Percentiles rank a stretch among this genome's conserved stretches.
Conservation (phyloP, 345 rosid genomes). For the Noccaea caerulescens region DNA sequence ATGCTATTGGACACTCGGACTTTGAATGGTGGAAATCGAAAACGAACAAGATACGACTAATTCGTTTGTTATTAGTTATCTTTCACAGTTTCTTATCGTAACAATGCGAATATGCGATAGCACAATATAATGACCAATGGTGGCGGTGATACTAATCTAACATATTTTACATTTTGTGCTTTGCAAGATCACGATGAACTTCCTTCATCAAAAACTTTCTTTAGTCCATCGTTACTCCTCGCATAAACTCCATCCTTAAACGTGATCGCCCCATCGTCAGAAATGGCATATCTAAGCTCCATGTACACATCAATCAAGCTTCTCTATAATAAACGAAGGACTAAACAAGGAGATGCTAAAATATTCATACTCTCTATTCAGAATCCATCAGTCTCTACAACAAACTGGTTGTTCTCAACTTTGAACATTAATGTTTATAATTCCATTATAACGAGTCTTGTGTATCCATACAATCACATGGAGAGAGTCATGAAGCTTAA, state of each 20-base stretch:
- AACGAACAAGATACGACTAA: neutral
- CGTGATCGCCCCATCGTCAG: neutral
- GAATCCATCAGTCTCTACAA: neutral
- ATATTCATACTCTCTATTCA: neutral
- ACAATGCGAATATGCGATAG: too few species aligned
- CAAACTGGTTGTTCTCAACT: conserved; percentile 2
- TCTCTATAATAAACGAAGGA: conserved; percentile 4
- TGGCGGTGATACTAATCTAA: neutral
- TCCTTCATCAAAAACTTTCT: neutral
- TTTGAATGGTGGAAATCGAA: neutral
- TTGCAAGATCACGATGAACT: neutral
- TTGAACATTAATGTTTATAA: neutral
- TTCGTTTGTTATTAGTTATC: too few species aligned
- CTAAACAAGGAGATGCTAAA: neutral
- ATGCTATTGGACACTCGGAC: neutral
- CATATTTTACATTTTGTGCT: neutral
- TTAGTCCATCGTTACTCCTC: neutral
- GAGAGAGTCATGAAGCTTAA: neutral
- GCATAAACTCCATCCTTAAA: neutral
- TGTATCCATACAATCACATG: neutral
- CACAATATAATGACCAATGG: neutral
- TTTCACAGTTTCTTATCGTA: too few species aligned
- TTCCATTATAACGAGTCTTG: neutral
- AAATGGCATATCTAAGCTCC: neutral
- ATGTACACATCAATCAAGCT: neutral